Evolutionary conservation across 2,329 filamentous ascomycete genomes (phyloP).

Genomic region (Fusarium tjaetaba): DNA sequence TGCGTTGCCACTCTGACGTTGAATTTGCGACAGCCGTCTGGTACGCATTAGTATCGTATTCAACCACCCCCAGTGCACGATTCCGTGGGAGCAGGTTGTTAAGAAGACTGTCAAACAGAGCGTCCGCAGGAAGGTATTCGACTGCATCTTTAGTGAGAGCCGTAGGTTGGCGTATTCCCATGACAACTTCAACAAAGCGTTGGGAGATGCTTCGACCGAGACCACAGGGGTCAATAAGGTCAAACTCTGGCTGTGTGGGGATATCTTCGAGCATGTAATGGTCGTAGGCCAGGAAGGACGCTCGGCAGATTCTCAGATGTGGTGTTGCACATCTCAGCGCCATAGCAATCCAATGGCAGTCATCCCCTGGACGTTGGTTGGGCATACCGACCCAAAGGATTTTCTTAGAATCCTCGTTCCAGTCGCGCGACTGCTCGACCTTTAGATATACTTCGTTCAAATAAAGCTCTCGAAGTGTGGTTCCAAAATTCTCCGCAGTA

Average conservation of each 20-base stretch:
- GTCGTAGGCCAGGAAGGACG: conserved; percentile 57
- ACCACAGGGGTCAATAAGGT: conserved; percentile 55
- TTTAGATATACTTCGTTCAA: conserved; percentile 59
- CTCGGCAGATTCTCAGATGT: conserved; percentile 54
- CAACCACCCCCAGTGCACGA: conserved; percentile 42
- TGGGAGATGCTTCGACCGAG: conserved; percentile 54
- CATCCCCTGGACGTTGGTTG: conserved; percentile 51
- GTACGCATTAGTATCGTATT: conserved; percentile 52
- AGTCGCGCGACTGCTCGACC: conserved; percentile 49
- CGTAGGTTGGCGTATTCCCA: conserved; percentile 52
- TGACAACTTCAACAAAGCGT: conserved; percentile 58
- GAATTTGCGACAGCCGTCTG: conserved; percentile 51
- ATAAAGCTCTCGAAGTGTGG: conserved; percentile 56
- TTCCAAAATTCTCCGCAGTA: conserved; percentile 49
- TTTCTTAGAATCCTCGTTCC: conserved; percentile 48
- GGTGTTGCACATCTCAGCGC: conserved; percentile 50
- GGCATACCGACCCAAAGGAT: conserved; percentile 59
- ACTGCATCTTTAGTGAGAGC: conserved; percentile 47
- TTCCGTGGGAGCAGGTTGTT: conserved; percentile 41
- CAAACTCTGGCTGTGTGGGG: conserved; percentile 47
- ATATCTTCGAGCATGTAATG: conserved; percentile 50
- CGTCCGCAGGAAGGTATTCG: conserved; percentile 47
- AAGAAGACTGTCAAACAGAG: conserved; percentile 40
- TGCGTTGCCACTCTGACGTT: conserved; percentile 55
- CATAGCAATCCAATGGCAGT: conserved; percentile 56